A percentile compares a stretch with the other conserved stretches of the same genome.
These are phyloP conservation scores for Prunus salicina DNA, from an alignment of 306 rosid genomes.

Conservation along the genomic window DNA sequence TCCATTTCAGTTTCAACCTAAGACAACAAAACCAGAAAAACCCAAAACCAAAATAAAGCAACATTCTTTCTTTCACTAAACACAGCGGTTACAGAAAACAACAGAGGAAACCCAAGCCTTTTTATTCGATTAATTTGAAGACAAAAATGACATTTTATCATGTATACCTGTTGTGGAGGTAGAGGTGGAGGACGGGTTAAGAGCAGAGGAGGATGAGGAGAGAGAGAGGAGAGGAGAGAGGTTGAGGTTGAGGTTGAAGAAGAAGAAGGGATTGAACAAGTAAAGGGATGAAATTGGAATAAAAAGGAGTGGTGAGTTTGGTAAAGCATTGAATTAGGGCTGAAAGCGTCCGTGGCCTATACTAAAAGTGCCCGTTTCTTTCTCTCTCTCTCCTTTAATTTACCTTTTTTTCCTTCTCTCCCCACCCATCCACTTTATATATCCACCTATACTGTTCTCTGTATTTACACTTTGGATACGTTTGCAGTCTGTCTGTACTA, in stretches of 20 bases:
- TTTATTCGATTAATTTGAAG: not conserved
- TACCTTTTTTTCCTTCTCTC: constrained; percentile 1
- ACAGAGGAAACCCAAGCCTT: not conserved
- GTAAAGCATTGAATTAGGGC: constrained; percentile 78
- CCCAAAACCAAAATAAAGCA: not conserved
- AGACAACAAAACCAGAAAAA: not conserved
- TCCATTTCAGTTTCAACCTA: constrained; percentile 64
- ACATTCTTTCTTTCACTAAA: not conserved
- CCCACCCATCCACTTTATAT: not conserved
- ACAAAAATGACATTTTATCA: no score
- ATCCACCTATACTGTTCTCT: not conserved
- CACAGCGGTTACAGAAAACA: not conserved
- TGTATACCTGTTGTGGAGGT: constrained; percentile 29
- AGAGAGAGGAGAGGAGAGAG: not conserved
- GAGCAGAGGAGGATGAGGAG: not conserved
- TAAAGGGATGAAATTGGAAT: constrained; percentile 43
- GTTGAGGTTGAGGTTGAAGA: not conserved
- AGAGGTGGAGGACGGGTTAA: not conserved
- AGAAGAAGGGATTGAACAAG: constrained; percentile 24
- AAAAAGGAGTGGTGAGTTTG: constrained; percentile 60
- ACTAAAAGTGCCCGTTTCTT: constrained; percentile 54
- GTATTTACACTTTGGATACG: constrained; percentile 39
- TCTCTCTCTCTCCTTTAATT: constrained; percentile 20
- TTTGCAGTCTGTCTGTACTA: constrained; percentile 8
- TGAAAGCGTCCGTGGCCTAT: constrained; percentile 51